Evolutionary conservation across 1,284 basidiomycete species (phyloP).

Genomic region (Ustilago trichophora): DNA sequence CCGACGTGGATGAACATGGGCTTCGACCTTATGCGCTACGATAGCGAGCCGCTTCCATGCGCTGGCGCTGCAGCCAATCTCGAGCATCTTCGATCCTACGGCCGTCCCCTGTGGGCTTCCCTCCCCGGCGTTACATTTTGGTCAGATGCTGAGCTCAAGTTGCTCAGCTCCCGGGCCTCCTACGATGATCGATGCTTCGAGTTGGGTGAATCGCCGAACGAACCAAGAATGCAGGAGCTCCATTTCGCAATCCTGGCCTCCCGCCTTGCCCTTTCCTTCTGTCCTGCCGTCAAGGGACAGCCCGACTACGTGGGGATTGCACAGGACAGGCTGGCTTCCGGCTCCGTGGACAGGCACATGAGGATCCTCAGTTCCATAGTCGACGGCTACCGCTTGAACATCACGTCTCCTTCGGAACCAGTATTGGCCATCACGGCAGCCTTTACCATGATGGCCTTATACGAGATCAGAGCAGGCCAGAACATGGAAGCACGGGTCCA

Average conservation of each 20-base stretch:
- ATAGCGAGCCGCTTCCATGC: not conserved
- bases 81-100: no score
- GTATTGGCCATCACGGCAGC: constrained; percentile 4
- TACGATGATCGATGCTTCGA: no score
- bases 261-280: not conserved
- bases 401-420: constrained; percentile 1
- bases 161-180: no score
- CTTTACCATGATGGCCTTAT: not conserved
- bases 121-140: not conserved
- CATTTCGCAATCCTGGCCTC: not conserved
- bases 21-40: not conserved
- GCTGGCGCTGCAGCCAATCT: no score
- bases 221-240: no score
- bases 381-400: not conserved
- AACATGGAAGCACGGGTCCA: no score
- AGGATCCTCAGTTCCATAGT: not conserved
- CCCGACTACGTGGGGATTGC: no score
- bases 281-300: not conserved
- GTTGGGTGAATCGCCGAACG: no score
- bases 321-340: not conserved
- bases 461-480: no score
- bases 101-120: constrained; percentile 8
- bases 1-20: not conserved
- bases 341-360: constrained; percentile 2
- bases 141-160: not conserved